Evolutionary conservation across 1,139 yeast species (phyloP), one percentile per base, ranked within the genome.

Genomic region (Nakaseomyces sp.): DNA sequence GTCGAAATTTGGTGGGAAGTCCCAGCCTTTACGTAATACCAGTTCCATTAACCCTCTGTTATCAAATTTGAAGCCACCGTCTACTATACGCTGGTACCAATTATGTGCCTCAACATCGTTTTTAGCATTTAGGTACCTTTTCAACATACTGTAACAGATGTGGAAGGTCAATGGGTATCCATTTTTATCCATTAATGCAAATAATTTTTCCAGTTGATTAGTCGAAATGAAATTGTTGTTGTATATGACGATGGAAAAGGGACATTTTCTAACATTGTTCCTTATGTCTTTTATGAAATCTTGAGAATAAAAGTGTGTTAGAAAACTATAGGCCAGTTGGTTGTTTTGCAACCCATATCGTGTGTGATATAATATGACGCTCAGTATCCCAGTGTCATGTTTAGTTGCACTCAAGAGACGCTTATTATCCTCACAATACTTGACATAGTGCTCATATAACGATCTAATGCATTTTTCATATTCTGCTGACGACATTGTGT

Each of bases 231-330:
- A 33, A 18, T 46, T 22, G 25, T 55, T 55, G 19, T 50, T 45
- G 40, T 59, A 58, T 12, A 54, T 41, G 5, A 57, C 53, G 4
- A 53, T 42, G 5, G 61, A 53, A 45, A 60, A 60, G 1, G 63
- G 63, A 35, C 55, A 51, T 9, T 39, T 42, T 30, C 37, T 30
- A 7, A 52, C 43, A 8, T 50, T 42, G 22, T 42, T 42, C 22
- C 45, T 47, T 7, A 52, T 41, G 4, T 43, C 41, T 13, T 45
- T 37, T 7, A 47, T 29, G 19, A 48, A 44, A 10, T 36, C 37
- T 12, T 45, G 48, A 5, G 49, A 37, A 40, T 49, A 57, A 43
- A 58, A 60, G 38, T 57, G 53, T 20, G 45, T 35, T 18, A 60
- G 43, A 10, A 57, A 25, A 9, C 52, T 51, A 43, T 46, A 52